A percentile compares a stretch with the other conserved stretches of the same genome.
These are phyloP conservation scores for Cladophialophora psammophila DNA, from an alignment of 2,329 filamentous ascomycete species.

Conservation along the genomic window DNA sequence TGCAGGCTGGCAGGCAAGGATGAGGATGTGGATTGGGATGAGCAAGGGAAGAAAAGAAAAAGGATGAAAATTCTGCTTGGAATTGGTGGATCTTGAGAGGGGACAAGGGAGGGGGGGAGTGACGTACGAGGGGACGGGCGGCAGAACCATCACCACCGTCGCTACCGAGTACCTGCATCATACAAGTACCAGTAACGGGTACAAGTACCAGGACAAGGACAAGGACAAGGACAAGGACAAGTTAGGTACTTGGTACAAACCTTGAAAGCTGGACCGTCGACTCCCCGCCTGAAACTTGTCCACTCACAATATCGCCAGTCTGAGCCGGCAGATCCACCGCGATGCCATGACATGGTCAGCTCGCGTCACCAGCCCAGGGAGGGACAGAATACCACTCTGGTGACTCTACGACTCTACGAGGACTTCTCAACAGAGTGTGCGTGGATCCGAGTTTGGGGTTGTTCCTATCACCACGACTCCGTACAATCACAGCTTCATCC, in stretches of 20 bases:
- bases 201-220: neutral
- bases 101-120: no score
- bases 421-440: no score
- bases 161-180: constrained; percentile 25
- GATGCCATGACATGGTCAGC: constrained; percentile 3
- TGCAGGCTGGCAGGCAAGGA: no score
- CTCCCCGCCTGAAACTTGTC: constrained; percentile 16
- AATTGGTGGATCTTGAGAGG: neutral
- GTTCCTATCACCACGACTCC: neutral
- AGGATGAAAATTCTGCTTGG: constrained; percentile 1
- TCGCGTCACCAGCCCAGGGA: neutral
- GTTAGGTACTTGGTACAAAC: neutral
- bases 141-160: no score
- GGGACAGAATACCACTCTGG: neutral
- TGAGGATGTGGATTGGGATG: neutral
- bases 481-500: constrained; percentile 85
- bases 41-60: neutral
- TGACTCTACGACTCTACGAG: no score
- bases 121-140: no score
- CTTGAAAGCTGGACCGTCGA: constrained; percentile 2
- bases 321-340: neutral
- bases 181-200: no score
- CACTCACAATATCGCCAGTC: constrained; percentile 4
- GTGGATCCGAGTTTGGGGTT: no score
- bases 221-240: neutral